These are phyloP conservation scores for Chlorella sp. DNA, from an alignment of 139 green algal species.

Conservation along the genomic window DNA sequence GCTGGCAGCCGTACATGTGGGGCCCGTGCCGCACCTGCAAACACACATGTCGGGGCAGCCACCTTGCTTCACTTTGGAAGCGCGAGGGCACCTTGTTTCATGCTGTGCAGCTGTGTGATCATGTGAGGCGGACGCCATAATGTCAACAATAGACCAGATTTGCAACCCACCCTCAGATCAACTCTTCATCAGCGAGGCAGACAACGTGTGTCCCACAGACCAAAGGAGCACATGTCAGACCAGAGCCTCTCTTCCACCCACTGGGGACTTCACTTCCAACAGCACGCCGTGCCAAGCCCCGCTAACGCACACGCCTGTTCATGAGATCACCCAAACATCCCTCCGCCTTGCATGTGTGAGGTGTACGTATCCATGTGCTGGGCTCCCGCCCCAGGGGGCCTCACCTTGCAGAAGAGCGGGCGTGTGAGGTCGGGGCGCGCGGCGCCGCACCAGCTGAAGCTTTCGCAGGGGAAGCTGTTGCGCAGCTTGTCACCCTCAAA, in stretches of 20 bases:
- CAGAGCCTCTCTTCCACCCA: too few relatives aligned
- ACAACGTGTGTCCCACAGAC: too few relatives aligned
- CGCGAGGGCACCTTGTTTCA: too few relatives aligned
- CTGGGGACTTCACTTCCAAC: too few relatives aligned
- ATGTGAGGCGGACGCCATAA: too few relatives aligned
- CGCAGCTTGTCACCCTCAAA: constrained; percentile 54
- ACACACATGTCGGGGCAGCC: neutral
- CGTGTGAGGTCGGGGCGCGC: neutral
- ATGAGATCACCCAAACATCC: neutral
- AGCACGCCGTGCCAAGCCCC: too few relatives aligned
- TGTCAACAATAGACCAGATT: too few relatives aligned
- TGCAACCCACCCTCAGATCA: too few relatives aligned
- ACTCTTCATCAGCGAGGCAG: too few relatives aligned
- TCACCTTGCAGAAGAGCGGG: constrained; percentile 67
- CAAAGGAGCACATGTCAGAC: too few relatives aligned
- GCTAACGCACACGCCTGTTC: neutral
- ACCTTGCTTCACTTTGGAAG: too few relatives aligned
- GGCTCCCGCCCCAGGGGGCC: neutral
- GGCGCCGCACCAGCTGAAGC: constrained; percentile 74
- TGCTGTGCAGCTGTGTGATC: too few relatives aligned
- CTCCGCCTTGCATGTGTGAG: neutral
- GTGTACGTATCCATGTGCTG: neutral
- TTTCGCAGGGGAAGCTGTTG: constrained; percentile 66
- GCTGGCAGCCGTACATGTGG: constrained; percentile 66
- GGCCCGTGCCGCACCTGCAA: constrained; percentile 75